Evolutionary conservation across 306 rosid genomes (phyloP), one percentile per base, ranked within the genome.

Genomic region (Sindora glabra): DNA sequence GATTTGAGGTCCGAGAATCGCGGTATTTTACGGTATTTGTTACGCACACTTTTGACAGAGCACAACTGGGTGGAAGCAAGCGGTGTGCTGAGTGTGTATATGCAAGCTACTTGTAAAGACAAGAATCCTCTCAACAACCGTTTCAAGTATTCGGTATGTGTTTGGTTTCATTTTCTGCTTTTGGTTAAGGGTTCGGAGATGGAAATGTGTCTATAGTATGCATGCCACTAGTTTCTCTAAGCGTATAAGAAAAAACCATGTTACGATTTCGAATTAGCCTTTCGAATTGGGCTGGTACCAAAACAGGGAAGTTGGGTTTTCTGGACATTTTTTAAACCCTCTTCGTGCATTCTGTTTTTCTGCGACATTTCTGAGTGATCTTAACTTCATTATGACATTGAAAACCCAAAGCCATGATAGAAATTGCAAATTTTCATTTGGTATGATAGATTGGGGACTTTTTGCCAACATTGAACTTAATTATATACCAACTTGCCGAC

Each of bases 1-100:
- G 65, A 56, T 27, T 46, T 79, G n/a, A 69, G 86, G 72, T 5
- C 45, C 8, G 87, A 83, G 38, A 77, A 81, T 52, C 84, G 87
- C 10, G 19, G 9, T 5, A 59, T 74, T 17, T 68, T 87, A 61
- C 65, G 51, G 21, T 40, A 59, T 51, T 58, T 83, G 4, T 54
- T 91, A 30, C 74, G 49, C 17, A 64, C 70, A 44, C 81, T 87
- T 2, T 17, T 75, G 36, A 79, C 34, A 38, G 84, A 60, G 30
- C 89, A 74, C 5, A 60, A 76, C 2, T 91, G 92, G 97, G 74
- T 46, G 3, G 81, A 68, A 29, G 95, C 87, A 42, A 65, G 84
- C 24, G 89, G 89, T 10, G 95, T 81, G 25, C 74, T 87, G 33
- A 83, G 87, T 68, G 74, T 71, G 48, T 74, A 84, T 57, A 15